Conservation (phyloP, 805 yeast genomes). For the Candida ulmi region DNA sequence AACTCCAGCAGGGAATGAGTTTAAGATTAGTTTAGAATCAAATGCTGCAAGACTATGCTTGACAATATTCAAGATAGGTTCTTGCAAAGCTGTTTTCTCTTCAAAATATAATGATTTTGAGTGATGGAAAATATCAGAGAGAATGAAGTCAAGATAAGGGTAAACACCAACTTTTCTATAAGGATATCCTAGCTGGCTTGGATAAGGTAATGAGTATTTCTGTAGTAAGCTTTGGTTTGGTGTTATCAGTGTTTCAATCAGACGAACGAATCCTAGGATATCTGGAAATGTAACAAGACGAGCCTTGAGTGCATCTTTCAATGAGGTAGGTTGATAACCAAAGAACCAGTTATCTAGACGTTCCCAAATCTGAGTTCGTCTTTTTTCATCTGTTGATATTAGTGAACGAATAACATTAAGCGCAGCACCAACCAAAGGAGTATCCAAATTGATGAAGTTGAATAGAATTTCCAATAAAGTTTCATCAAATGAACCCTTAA, state of each 20-base stretch:
- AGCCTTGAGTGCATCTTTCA: constrained; percentile 38
- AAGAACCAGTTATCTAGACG: constrained; percentile 67
- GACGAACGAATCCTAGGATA: constrained; percentile 53
- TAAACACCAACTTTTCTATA: constrained; percentile 66
- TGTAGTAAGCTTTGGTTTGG: constrained; percentile 32
- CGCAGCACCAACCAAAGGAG: constrained; percentile 47
- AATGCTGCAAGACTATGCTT: constrained; percentile 42
- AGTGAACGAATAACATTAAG: constrained; percentile 54
- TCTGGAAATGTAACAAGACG: constrained; percentile 49
- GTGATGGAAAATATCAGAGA: constrained; percentile 60
- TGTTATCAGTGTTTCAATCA: constrained; percentile 34
- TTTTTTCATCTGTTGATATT: constrained; percentile 37
- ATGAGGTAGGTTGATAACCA: constrained; percentile 23
- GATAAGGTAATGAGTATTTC: constrained; percentile 43
- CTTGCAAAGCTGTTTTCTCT: constrained; percentile 41
- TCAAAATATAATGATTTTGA: constrained; percentile 35
- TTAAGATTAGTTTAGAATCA: constrained; percentile 45
- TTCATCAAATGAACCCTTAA: constrained; percentile 25
- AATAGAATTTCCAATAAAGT: constrained; percentile 33
- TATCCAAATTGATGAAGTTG: constrained; percentile 37
- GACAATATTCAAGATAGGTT: constrained; percentile 46
- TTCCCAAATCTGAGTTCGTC: constrained; percentile 58
- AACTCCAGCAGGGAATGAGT: constrained; percentile 45
- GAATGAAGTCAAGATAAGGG: constrained; percentile 72
- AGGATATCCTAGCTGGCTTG: constrained; percentile 54